These are phyloP conservation scores for Rhamnella rubrinervis DNA, from an alignment of 331 rosid species.

Conservation along the genomic window DNA sequence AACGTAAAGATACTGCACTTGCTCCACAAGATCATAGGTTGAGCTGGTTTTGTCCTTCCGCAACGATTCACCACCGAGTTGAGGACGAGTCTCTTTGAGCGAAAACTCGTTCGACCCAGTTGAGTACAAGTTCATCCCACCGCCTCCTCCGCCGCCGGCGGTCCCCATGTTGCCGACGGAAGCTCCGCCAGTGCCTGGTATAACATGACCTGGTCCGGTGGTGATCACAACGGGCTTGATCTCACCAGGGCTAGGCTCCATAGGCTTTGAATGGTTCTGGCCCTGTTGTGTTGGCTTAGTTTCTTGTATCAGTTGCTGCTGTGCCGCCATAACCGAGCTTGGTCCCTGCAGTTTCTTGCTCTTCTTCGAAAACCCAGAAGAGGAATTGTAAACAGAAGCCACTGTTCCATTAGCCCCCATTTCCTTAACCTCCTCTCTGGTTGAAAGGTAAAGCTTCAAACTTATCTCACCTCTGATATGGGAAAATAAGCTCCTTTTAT, in stretches of 20 bases:
- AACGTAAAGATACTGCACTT: conserved; percentile 59
- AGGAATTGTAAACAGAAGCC: conserved; percentile 11
- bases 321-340: conserved; percentile 27
- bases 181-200: conserved; percentile 17
- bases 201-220: conserved; percentile 26
- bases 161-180: conserved; percentile 14
- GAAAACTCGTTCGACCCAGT: conserved; percentile 46
- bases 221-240: conserved; percentile 41
- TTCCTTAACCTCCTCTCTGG: conserved; percentile 28
- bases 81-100: conserved; percentile 58
- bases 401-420: conserved; percentile 28
- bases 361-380: conserved; percentile 41
- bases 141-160: conserved; percentile 10
- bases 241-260: conserved; percentile 37
- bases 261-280: conserved; percentile 32
- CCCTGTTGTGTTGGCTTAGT: conserved; percentile 7
- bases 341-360: conserved; percentile 40
- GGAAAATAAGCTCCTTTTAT: conserved; percentile 58
- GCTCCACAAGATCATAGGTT: conserved; percentile 66
- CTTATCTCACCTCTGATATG: conserved; percentile 61
- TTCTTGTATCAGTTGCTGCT: conserved; percentile 35
- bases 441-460: conserved; percentile 48
- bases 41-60: conserved; percentile 54
- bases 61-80: conserved; percentile 54
- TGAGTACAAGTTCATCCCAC: conserved; percentile 22